A percentile compares a stretch with the other conserved stretches of the same genome.
Conservation (phyloP, 306 rosid genomes). For the Dicorynia guianensis region DNA sequence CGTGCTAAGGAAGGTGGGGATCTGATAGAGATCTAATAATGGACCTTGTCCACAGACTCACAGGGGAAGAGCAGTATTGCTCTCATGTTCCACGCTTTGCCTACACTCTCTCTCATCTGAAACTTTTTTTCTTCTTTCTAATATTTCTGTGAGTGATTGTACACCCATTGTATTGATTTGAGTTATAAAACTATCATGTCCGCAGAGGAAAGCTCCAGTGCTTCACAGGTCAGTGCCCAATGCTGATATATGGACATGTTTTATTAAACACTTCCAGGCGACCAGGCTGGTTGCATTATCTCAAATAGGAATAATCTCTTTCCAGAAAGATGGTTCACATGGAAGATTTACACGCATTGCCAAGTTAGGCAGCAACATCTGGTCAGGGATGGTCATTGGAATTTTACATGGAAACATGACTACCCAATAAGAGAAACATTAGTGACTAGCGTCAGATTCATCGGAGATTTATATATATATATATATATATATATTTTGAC, state of each 20-base stretch:
- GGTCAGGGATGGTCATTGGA: background rate
- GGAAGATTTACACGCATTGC: background rate
- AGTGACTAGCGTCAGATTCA: background rate
- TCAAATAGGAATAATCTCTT: background rate
- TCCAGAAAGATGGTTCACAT: background rate
- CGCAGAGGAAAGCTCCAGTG: too few relatives aligned
- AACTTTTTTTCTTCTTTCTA: too few relatives aligned
- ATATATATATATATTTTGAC: too few relatives aligned
- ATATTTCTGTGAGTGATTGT: too few relatives aligned
- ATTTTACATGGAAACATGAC: background rate
- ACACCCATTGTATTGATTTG: too few relatives aligned
- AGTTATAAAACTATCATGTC: too few relatives aligned
- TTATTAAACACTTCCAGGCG: background rate
- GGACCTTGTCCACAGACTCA: background rate
- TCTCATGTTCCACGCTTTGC: too few relatives aligned
- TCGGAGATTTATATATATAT: background rate
- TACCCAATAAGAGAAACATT: background rate
- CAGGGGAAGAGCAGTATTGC: too few relatives aligned
- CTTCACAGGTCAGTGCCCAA: too few relatives aligned
- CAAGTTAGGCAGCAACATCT: slow-evolving; percentile 2
- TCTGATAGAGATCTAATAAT: too few relatives aligned
- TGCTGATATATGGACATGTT: background rate
- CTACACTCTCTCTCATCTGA: too few relatives aligned
- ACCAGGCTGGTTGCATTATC: background rate
- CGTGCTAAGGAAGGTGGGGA: background rate